Evolutionary conservation across 2,329 filamentous ascomycete species (phyloP).

Genomic region (Fusarium poae): DNA sequence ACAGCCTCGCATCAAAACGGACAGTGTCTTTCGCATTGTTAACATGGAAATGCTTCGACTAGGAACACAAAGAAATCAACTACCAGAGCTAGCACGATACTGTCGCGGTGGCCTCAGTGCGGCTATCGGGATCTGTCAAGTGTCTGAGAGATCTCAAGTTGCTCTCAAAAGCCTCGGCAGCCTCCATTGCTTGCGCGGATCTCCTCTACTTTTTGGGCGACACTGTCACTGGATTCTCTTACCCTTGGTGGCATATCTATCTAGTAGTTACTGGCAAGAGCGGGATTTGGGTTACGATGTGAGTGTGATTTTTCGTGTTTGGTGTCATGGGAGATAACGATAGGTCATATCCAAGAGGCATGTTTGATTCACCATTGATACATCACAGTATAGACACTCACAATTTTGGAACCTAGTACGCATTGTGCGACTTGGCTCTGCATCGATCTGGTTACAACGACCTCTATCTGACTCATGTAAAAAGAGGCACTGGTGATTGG

Average conservation of each 20-base stretch:
- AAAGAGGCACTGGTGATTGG: not conserved
- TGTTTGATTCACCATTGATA: not conserved
- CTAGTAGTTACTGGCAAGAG: not conserved
- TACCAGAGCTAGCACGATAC: too few relatives aligned
- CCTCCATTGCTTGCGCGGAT: not conserved
- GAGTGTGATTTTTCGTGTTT: not conserved
- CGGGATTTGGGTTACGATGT: too few relatives aligned
- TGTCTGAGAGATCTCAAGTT: not conserved
- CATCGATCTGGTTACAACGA: not conserved
- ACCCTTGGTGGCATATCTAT: not conserved
- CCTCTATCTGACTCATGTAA: not conserved
- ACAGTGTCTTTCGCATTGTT: not conserved
- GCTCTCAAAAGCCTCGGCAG: not conserved
- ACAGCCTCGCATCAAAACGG: not conserved
- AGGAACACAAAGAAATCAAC: not conserved
- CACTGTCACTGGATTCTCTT: not conserved
- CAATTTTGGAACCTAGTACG: not conserved
- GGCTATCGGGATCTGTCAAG: not conserved
- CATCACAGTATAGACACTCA: not conserved
- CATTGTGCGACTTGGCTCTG: not conserved
- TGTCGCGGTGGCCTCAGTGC: not conserved
- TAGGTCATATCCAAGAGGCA: not conserved
- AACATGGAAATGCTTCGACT: not conserved
- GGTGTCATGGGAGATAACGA: not conserved
- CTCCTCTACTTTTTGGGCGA: not conserved